Evolutionary conservation across 2,329 filamentous ascomycete species (phyloP), one percentile per base, ranked within the genome.

Genomic region (Hypoxylon sp.): DNA sequence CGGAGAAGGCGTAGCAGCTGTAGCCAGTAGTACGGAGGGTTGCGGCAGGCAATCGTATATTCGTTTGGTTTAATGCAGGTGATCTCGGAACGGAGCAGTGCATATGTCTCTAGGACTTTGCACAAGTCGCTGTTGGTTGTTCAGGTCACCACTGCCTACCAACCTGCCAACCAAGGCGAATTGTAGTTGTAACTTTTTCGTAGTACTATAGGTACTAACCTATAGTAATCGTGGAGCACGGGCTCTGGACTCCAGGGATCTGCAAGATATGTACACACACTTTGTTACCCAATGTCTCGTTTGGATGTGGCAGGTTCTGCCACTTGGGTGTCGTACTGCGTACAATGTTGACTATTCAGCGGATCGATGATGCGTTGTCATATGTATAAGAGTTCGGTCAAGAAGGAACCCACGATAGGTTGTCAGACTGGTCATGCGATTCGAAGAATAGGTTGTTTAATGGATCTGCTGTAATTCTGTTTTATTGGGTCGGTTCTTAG

Each of bases 301-400:
- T 24, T 26, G 42, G 35, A n/a, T 55, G 33, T 60, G 26, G 59
- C 10, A 55, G 39, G 64, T 48, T 60, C 39, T 39, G 35, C 35
- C 37, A 42, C 26, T 51, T 63, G 47, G 33, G 24, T 35, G 57
- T 42, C 44, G 62, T 51, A 66, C 47, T 57, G 50, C 48, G 54
- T 50, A 59, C 26, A 35, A 48, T 48, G 29, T 62, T 44, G 63
- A 50, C 52, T 61, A 54, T 63, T 50, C 62, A 59, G 44, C 55
- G 54, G 67, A 66, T 63, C 52, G 67, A 71, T 66, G 73, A 76
- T 77, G 75, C 60, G 74, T 74, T 77, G 75, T 74, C 73, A 73
- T 72, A 73, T 75, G 71, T 70, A 71, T 64, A 58, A 55, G 53
- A 63, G 59, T 71, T 71, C 73, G 67, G 69, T 70, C 69, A 69